A percentile compares a stretch with the other conserved stretches of the same genome.
These are phyloP conservation scores for Pythium insidiosum DNA, from an alignment of 352 stramenopile genomes.

Conservation along the genomic window DNA sequence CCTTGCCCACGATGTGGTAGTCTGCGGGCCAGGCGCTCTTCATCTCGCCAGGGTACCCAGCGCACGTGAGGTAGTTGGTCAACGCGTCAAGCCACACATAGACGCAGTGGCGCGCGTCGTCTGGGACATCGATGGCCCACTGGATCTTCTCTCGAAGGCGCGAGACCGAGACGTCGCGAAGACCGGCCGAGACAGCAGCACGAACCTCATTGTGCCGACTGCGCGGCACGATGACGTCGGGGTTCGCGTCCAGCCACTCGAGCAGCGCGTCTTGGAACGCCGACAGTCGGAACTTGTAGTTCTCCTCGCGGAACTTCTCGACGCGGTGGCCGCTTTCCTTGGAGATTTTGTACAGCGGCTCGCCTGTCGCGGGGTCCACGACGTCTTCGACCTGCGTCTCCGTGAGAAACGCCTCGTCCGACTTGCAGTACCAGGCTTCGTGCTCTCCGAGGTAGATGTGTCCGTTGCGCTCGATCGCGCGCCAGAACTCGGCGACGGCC, in stretches of 20 bases:
- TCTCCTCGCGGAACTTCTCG: slow-evolving; percentile 95
- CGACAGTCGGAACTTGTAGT: slow-evolving; percentile 98
- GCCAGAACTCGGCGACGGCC: slow-evolving; percentile 91
- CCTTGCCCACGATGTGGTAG: slow-evolving; percentile 96
- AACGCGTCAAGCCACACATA: slow-evolving; percentile 99
- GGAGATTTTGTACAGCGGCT: slow-evolving; percentile 61
- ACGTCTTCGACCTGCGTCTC: slow-evolving; percentile 94
- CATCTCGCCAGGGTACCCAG: slow-evolving; percentile 85
- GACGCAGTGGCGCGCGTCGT: slow-evolving; percentile 90
- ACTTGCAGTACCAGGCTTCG: slow-evolving; percentile 98
- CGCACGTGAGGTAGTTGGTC: slow-evolving; percentile 97
- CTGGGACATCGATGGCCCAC: slow-evolving; percentile 96
- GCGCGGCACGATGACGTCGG: slow-evolving; percentile 89
- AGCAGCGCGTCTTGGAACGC: slow-evolving; percentile 92
- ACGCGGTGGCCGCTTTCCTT: slow-evolving; percentile 90
- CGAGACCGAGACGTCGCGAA: slow-evolving; percentile 96
- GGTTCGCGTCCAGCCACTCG: slow-evolving; percentile 76
- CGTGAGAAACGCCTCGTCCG: slow-evolving; percentile 98
- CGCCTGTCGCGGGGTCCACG: slow-evolving; percentile 21
- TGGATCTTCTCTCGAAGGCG: slow-evolving; percentile 91
- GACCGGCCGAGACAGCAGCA: slow-evolving; percentile 82
- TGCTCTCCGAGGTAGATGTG: slow-evolving; percentile 97
- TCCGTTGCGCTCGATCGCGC: slow-evolving; percentile 81
- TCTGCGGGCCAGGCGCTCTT: slow-evolving; percentile 52
- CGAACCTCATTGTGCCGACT: slow-evolving; percentile 89